Evolutionary conservation across 1,284 basidiomycete species (phyloP).

Genomic region (Boletellus deceptivus): DNA sequence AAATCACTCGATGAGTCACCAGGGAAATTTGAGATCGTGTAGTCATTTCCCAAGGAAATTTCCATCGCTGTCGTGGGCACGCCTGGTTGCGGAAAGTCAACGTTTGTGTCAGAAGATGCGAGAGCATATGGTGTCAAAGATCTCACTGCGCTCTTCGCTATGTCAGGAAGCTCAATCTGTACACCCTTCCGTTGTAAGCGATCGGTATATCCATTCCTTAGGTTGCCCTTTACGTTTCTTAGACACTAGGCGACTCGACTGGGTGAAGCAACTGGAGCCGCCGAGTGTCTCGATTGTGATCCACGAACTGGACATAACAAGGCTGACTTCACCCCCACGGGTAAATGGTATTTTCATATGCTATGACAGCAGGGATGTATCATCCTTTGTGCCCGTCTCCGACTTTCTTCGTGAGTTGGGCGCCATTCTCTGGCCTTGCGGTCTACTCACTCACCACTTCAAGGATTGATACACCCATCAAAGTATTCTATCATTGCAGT

Average conservation of each 20-base stretch:
- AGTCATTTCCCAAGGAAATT: constrained; percentile 38
- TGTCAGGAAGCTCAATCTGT: constrained; percentile 34
- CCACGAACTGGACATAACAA: constrained; percentile 34
- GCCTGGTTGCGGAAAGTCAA: constrained; percentile 68
- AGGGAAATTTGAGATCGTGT: constrained; percentile 19
- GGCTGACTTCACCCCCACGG: constrained; percentile 47
- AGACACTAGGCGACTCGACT: constrained; percentile 34
- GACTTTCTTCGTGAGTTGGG: constrained; percentile 55
- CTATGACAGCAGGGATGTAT: constrained; percentile 62
- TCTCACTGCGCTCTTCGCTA: constrained; percentile 24
- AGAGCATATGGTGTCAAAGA: constrained; percentile 46
- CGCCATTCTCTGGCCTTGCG: constrained; percentile 4
- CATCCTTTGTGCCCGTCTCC: constrained; percentile 63
- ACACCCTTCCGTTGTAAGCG: constrained; percentile 45
- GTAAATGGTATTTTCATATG: constrained; percentile 73
- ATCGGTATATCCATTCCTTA: constrained; percentile 4
- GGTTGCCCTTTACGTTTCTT: constrained; percentile 13
- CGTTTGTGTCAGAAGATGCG: constrained; percentile 65
- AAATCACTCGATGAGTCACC: constrained; percentile 3
- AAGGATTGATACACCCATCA: constrained; percentile 56
- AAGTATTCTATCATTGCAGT: constrained; percentile 64
- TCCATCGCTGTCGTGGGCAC: constrained; percentile 68
- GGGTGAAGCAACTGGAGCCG: constrained; percentile 33
- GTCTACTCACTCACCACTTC: constrained; percentile 12
- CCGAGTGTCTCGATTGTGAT: constrained; percentile 31